These are phyloP conservation scores for Ogataea glucozyma DNA, from an alignment of 805 yeast genomes.

Conservation along the genomic window DNA sequence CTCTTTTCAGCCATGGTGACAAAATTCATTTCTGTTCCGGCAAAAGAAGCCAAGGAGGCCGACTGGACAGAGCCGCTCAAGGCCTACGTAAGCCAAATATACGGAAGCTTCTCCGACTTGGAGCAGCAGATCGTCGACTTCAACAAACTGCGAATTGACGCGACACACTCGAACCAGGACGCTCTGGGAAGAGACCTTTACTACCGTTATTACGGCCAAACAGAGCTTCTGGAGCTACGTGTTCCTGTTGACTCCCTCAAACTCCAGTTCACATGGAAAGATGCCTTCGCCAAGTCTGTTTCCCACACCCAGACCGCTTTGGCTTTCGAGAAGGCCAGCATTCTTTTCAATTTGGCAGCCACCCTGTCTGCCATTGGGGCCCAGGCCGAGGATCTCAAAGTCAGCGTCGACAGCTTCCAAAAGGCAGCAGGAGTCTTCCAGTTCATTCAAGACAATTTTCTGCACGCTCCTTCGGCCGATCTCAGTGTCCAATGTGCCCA, in stretches of 20 bases:
- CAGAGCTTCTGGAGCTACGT: constrained; percentile 77
- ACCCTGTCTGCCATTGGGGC: constrained; percentile 53
- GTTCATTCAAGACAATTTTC: constrained; percentile 73
- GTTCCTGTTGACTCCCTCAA: constrained; percentile 58
- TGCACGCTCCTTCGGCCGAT: constrained; percentile 87
- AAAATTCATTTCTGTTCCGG: constrained; percentile 32
- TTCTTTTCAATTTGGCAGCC: constrained; percentile 77
- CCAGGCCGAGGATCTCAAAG: constrained; percentile 48
- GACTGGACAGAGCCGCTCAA: constrained; percentile 69
- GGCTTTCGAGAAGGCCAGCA: constrained; percentile 87
- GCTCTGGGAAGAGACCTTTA: constrained; percentile 50
- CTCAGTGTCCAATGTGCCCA: constrained; percentile 65
- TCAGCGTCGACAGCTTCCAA: constrained; percentile 61
- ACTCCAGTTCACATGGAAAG: constrained; percentile 75
- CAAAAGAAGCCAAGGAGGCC: constrained; percentile 52
- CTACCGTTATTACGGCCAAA: constrained; percentile 73
- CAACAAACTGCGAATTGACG: constrained; percentile 59
- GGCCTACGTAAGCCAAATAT: constrained; percentile 55
- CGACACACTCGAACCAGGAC: constrained; percentile 45
- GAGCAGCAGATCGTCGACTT: constrained; percentile 54
- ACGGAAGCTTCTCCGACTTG: constrained; percentile 63
- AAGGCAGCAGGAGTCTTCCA: constrained; percentile 77
- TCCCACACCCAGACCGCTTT: constrained; percentile 70
- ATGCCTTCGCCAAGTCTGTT: constrained; percentile 56
- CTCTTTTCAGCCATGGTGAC: constrained; percentile 20